Evolutionary conservation across 441 rosid species (phyloP).

Genomic region (Erysimum pusillum): DNA sequence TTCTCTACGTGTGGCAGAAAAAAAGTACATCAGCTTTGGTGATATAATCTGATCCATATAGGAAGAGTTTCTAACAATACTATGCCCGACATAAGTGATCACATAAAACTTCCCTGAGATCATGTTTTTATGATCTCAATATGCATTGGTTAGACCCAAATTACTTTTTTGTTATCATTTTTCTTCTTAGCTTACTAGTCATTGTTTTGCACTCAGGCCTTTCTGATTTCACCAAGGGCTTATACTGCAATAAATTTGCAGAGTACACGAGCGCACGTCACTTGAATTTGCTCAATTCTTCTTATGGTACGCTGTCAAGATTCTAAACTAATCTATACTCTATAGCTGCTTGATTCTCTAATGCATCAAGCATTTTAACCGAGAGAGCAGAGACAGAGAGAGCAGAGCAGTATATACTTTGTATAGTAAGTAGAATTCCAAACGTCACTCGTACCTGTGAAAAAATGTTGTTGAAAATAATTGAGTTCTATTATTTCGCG

Average conservation of each 20-base stretch:
- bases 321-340: neutral
- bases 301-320: conserved; percentile 24
- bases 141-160: neutral
- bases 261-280: neutral
- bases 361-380: neutral
- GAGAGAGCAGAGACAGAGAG: neutral
- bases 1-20: neutral
- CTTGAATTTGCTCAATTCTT: neutral
- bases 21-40: neutral
- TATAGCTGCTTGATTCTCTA: neutral
- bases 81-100: neutral
- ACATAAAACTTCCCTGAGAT: neutral
- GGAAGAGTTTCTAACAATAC: neutral
- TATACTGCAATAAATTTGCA: conserved; percentile 5
- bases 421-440: conserved; percentile 17
- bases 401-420: neutral
- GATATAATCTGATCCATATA: conserved; percentile 14
- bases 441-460: no score
- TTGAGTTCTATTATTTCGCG: neutral
- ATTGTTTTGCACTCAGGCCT: conserved; percentile 12
- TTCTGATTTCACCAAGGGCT: conserved; percentile 25
- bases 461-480: neutral
- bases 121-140: conserved; percentile 7
- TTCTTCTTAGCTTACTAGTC: conserved; percentile 8
- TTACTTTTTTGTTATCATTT: neutral